phyloP scores from a whole-genome alignment of 2,329 filamentous ascomycete genomes.

The Cordyceps fumosorosea region DNA sequence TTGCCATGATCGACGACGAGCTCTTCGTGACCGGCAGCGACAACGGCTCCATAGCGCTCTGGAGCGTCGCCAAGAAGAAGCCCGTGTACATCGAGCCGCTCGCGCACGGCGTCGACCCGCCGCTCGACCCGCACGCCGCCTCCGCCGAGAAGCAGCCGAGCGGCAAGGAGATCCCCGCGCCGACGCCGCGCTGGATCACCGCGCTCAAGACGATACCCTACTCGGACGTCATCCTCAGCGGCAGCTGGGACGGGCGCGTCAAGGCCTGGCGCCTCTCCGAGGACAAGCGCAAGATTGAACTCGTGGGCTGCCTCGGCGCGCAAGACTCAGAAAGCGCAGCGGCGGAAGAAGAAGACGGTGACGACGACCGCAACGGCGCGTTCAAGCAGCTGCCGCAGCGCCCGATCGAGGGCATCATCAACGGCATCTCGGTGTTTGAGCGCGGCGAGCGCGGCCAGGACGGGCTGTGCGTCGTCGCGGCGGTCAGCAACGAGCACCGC shows the following conservation, averaged over 20 bases:
- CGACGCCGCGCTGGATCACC: constrained; percentile 82
- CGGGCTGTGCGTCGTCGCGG: constrained; percentile 79
- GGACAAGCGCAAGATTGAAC: constrained; percentile 73
- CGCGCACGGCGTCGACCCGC: constrained; percentile 78
- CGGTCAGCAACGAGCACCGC: constrained; percentile 77
- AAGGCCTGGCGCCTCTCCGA: constrained; percentile 78
- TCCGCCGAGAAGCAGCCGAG: constrained; percentile 66
- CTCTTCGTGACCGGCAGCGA: constrained; percentile 91
- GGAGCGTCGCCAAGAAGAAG: constrained; percentile 93
- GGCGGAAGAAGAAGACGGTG: constrained; percentile 14
- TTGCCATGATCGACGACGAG: constrained; percentile 82
- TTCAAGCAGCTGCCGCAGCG: constrained; percentile 16
- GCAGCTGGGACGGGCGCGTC: constrained; percentile 85
- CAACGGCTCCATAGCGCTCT: constrained; percentile 79
- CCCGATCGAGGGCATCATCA: constrained; percentile 68
- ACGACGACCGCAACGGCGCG: constrained; percentile 25
- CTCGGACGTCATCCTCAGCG: constrained; percentile 82
- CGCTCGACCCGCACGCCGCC: constrained; percentile 58
- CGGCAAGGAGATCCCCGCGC: constrained; percentile 51
- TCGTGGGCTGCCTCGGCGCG: constrained; percentile 59
- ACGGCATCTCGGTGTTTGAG: constrained; percentile 83
- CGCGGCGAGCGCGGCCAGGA: constrained; percentile 68
- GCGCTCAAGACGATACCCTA: constrained; percentile 81
- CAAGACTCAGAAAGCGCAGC: constrained; percentile 1
- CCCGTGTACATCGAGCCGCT: constrained; percentile 71